Evolutionary conservation across 2,329 filamentous ascomycete species (phyloP), one percentile per base, ranked within the genome.

Genomic region (Colletotrichum lentis): DNA sequence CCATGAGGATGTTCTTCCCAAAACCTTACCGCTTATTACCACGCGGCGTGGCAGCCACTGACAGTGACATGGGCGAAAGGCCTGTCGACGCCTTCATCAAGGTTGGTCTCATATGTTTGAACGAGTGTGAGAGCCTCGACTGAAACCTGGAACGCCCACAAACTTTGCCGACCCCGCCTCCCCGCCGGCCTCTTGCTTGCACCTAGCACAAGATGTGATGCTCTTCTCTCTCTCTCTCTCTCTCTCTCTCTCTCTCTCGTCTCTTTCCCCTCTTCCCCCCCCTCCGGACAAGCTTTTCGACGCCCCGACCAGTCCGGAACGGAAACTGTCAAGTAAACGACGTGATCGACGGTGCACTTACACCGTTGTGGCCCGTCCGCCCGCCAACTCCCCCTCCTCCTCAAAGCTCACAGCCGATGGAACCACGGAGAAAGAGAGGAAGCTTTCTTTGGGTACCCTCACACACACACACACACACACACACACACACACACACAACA

Each of bases 281-380:
- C 49, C 44, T 37, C 18, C 58, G 41, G 4, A 62, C 52, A 66
- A 57, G 44, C 50, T 66, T 66, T 66, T 5, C n/a, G 61, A 7
- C 35, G 53, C 53, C 31, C 53, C 24, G 24, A 10, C n/a, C 53
- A 35, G 14, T 18, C 31, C 14, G 11, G 27, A 35, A 46, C 18
- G 12, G 20, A 24, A 35, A 8, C 3, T 3, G 20, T 24, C 46
- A 47, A 24, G 22, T n/a, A 37, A 31, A 10, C 8, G 27, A 31
- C 8, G 7, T 37, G 31, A 39, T 35, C 20, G 31, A 22, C 39
- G 50, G 31, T 54, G 50, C 50, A 39, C 50, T 39, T 54, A 39
- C n/a, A 22, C 50, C 18, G 37, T 41, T 35, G 24, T 27, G 37
- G 50, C n/a, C 20, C 46, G 35, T 8, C 22, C 10, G 24, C 37